Base-by-base conservation (phyloP, 306 rosid species). In the Fagus sylvatica region DNA sequence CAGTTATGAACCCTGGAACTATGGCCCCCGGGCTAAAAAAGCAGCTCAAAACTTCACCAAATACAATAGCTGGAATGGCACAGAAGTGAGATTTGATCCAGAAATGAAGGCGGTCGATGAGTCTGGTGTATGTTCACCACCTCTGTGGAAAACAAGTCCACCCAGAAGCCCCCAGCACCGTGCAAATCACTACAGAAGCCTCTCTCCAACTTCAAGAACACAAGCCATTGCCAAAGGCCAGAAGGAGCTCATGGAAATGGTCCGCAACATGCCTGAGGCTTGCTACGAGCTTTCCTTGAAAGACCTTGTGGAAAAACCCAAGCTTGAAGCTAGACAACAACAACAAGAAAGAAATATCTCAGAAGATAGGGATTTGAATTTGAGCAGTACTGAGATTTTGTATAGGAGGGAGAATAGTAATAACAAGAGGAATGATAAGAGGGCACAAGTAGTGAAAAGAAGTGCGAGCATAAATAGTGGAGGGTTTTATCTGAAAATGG, bases 241-340 rank as follows among this genome's bases (percentile, higher is more conserved):
- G 73, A 81, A 64, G 43, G 98, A 95, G 77, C 88, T 95, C 13
- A 95, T 95, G 98, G 98, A 95, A 5, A 91, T 95, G 98, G 98
- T 95, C 7, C 78, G 76, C 49, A 86, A 85, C 81, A 89, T 95
- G 96, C 98, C 98, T 0, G 98, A 95, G 69, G 79, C 96, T 3
- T 79, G 84, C 73, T 95, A 95, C 78, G 98, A 95, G 77, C 97
- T 95, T 54, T 90, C 98, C 5, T 49, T 95, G 37, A 95, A 84
- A 55, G 98, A 95, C 84, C 90, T 95, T 5, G 98, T 95, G 0
- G 98, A 95, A 61, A 82, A 84, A 28, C 87, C 89, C 9, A 22
- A 81, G 57, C 40, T 48, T 9, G 69, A 71, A 0, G 43, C 48
- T 4, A 46, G 51, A 46, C 75, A 13, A 22, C 28, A 22, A 22